These are phyloP conservation scores for Halophytophthora batemanensis DNA, from an alignment of 352 stramenopile genomes.

Conservation along the genomic window DNA sequence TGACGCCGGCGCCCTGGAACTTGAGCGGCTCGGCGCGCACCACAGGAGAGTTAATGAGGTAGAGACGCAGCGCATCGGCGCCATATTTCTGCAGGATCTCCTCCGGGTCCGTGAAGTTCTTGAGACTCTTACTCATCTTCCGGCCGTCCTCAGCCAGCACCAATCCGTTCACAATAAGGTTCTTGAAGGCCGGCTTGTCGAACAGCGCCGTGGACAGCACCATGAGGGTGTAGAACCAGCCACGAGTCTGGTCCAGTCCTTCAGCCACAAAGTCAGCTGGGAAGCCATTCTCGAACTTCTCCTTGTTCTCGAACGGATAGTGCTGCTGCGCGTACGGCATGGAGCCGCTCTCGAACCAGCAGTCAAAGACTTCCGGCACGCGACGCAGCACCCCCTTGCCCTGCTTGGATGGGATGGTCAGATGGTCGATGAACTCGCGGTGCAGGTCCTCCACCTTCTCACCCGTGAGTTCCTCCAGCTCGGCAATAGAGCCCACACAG, in stretches of 20 bases:
- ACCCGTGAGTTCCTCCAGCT: slow-evolving; percentile 95
- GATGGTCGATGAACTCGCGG: slow-evolving; percentile 97
- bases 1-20: slow-evolving; percentile 95
- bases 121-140: slow-evolving; percentile 99
- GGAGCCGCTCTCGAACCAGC: slow-evolving; percentile 99
- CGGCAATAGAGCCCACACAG: slow-evolving; percentile 95
- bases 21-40: slow-evolving; percentile 97
- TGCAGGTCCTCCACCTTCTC: slow-evolving; percentile 95
- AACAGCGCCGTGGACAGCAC: slow-evolving; percentile 99
- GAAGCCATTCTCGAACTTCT: slow-evolving; percentile 95
- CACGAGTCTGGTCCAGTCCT: slow-evolving; percentile 98
- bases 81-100: slow-evolving; percentile 97
- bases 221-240: slow-evolving; percentile 99
- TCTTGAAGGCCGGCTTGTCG: slow-evolving; percentile 99
- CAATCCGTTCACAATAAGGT: slow-evolving; percentile 99
- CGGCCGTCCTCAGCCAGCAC: slow-evolving; percentile 98
- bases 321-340: slow-evolving; percentile 99
- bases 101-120: slow-evolving; percentile 97
- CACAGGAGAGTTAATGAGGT: slow-evolving; percentile 99
- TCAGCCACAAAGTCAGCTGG: slow-evolving; percentile 99
- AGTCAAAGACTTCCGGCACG: slow-evolving; percentile 96
- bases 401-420: slow-evolving; percentile 96
- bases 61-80: slow-evolving; percentile 98
- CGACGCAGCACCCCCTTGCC: slow-evolving; percentile 84
- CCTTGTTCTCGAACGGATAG: slow-evolving; percentile 99